A percentile compares a stretch with the other conserved stretches of the same genome.
phyloP scores from a whole-genome alignment of 2,329 filamentous ascomycete species.

The Sporothrix luriei region DNA sequence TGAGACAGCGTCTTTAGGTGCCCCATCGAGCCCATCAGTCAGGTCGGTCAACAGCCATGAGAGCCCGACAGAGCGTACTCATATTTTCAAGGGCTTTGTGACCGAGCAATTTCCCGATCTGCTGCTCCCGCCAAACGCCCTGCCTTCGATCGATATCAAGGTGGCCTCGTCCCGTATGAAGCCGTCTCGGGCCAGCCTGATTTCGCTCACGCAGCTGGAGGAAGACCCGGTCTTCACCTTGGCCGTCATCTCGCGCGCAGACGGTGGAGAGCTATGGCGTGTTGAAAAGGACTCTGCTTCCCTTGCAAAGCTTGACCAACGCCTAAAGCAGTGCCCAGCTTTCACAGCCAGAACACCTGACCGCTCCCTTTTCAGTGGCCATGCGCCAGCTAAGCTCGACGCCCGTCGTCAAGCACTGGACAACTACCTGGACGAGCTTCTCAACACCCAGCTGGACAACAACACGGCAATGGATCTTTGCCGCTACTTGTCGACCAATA shows the following conservation, averaged over 20 bases:
- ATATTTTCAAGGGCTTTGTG: conserved; percentile 73
- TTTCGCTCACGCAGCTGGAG: conserved; percentile 77
- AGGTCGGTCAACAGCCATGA: conserved; percentile 40
- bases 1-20: conserved; percentile 36
- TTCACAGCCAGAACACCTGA: conserved; percentile 82
- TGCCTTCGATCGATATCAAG: conserved; percentile 80
- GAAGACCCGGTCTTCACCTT: conserved; percentile 94
- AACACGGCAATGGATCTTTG: conserved; percentile 78
- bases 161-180: conserved; percentile 95
- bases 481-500: conserved; percentile 75
- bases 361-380: conserved; percentile 81
- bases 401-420: conserved; percentile 79
- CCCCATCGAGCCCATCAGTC: conserved; percentile 37
- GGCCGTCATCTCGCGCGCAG: conserved; percentile 76
- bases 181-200: conserved; percentile 81
- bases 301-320: conserved; percentile 77
- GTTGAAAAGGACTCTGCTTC: conserved; percentile 89
- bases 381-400: conserved; percentile 92
- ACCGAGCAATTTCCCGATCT: conserved; percentile 87
- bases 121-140: conserved; percentile 81
- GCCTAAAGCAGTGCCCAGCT: conserved; percentile 71
- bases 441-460: conserved; percentile 81
- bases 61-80: conserved; percentile 50
- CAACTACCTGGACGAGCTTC: conserved; percentile 78
- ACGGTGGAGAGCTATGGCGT: conserved; percentile 82